Base-by-base conservation (phyloP, 805 yeast species). In the Candida verbasci region DNA sequence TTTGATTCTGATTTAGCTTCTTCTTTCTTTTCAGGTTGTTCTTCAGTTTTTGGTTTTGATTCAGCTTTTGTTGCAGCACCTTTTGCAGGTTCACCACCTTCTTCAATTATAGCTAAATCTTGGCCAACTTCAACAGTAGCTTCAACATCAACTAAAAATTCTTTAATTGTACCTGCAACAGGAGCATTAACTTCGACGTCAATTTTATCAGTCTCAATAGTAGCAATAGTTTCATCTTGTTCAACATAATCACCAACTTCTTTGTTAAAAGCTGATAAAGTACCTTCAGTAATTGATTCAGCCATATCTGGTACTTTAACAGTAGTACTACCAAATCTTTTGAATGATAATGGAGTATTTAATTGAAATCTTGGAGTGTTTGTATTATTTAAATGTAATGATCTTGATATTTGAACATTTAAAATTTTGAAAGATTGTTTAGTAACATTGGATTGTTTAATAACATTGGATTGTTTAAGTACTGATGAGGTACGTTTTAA, bases 301-400 rank as follows among this genome's bases (percentile, higher is more conserved):
- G 98, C 97, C 97, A 93, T 88, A 47, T 86, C 94, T 33, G 98
- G 98, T 16, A 93, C 97, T 62, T 88, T 86, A 36, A 91, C 95
- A 33, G 66, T 48, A 28, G 58, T 59, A 17, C 70, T 60, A 25
- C 67, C 70, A 31, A 58, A 59, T 52, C 73, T 60, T 43, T 46
- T 50, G 49, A 61, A 60, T 14, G 47, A 40, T 47, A 61, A 38
- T 26, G 31, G 3, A 4, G 4, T 40, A 31, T 12, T 12, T 6
- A 4, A 9, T 6, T 12, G 27, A 18, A 38, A 35, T 15, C 4
- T 9, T 5, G 11, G 9, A 6, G 8, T n/a, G 12, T 31, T 29
- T 21, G 35, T 28, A 34, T 18, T 17, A 16, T 18, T 34, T 34
- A 41, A 35, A 31, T 35, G 48, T 33, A 47, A 35, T 15, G 51